Evolutionary conservation across 208 protist species (phyloP), one percentile per base, ranked within the genome.

Genomic region (Wallacemonas sp.): DNA sequence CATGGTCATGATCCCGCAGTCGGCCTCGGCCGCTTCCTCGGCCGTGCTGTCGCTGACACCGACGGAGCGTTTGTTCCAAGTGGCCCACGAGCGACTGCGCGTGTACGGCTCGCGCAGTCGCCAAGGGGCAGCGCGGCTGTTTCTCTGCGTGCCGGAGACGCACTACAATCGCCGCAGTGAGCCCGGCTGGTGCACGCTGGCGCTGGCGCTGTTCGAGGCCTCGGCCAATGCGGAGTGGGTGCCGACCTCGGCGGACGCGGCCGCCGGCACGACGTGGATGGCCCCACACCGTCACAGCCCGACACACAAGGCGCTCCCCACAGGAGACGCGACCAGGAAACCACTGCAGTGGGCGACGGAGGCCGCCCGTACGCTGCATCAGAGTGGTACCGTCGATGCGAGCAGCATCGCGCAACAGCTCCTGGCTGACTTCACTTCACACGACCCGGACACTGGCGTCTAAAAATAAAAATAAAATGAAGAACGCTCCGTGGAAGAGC

Each of bases 121-220:
- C 8, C 52, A 25, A 10, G 52, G 52, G n/a, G 52, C 52, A 3
- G 8, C 52, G 3, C 52, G 52, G 4, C 52, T 26, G 18, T 59
- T 59, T 25, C 52, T 59, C 11, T 59, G 29, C n/a, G 20, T 59
- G 4, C 52, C 52, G 7, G 52, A 59, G 52, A 59, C 52, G 16
- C 52, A 59, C 52, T 59, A 59, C 36, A 31, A 23, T 29, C 52
- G 52, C 3, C 52, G 52, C 52, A 59, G 29, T 10, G 52, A 59
- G 32, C 31, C 52, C 8, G 29, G 52, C 31, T 59, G 52, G 52
- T 59, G 52, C 32, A 59, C 52, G 32, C 32, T 59, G 29, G 52
- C 52, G 4, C 26, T 44, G n/a, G 26, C 52, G 10, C 31, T 59
- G 7, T 33, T 41, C 52, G 22, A 42, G 14, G 52, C 52, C 7